These are phyloP conservation scores for Fusarium xyrophilum DNA, from an alignment of 2,329 filamentous ascomycete genomes.

Conservation along the genomic window DNA sequence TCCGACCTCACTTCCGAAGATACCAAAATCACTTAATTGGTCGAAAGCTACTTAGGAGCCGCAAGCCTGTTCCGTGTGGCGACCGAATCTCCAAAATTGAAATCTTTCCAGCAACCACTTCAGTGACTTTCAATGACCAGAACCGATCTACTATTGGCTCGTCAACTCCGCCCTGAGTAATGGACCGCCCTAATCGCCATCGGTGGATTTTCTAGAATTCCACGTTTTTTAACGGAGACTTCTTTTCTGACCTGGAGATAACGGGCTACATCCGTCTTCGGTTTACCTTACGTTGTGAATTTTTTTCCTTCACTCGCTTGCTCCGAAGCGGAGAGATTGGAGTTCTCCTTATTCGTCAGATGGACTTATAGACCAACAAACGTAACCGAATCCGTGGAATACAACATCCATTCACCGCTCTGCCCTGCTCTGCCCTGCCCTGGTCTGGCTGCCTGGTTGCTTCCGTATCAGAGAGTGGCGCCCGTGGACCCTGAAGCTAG, in stretches of 20 bases:
- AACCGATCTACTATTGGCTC: slow-evolving; percentile 11
- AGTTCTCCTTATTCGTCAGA: not conserved
- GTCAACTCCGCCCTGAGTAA: slow-evolving; percentile 22
- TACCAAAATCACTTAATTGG: slow-evolving; percentile 6
- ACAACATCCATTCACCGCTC: slow-evolving; percentile 27
- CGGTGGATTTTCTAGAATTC: slow-evolving; percentile 27
- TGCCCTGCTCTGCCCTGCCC: slow-evolving; percentile 26
- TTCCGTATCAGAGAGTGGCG: slow-evolving; percentile 28
- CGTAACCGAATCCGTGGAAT: slow-evolving; percentile 12
- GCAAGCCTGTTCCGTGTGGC: slow-evolving; percentile 18
- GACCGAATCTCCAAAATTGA: slow-evolving; percentile 8
- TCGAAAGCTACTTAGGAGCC: not conserved
- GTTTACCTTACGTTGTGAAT: not conserved
- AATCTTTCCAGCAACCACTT: not conserved
- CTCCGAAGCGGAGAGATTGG: slow-evolving; percentile 1
- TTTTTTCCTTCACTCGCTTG: not conserved
- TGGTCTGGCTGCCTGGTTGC: slow-evolving; percentile 18
- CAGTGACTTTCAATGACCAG: not conserved
- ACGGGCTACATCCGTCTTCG: slow-evolving; percentile 4
- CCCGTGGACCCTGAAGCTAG: slow-evolving; percentile 35
- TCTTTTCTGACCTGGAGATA: slow-evolving; percentile 7
- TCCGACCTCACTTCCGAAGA: slow-evolving; percentile 1
- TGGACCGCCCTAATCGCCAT: slow-evolving; percentile 25
- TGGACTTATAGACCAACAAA: slow-evolving; percentile 14
- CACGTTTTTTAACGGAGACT: not conserved